These are phyloP conservation scores for Candida schatavii DNA, from an alignment of 805 yeast species.

Conservation along the genomic window DNA sequence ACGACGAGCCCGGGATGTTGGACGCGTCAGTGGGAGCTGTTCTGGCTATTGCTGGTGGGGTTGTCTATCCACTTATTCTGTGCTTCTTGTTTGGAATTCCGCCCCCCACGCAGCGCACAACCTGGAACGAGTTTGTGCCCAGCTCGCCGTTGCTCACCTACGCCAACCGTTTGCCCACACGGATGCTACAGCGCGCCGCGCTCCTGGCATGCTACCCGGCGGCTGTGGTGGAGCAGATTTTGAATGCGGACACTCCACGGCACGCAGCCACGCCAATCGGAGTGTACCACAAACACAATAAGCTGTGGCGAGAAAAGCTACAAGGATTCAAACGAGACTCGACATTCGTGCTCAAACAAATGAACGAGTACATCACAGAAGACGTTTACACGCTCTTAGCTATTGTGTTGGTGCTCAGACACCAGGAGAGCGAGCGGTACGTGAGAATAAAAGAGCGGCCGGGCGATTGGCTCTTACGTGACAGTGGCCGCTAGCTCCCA, in stretches of 20 bases:
- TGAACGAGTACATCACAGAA: background rate
- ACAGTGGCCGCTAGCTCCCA: too few relatives aligned
- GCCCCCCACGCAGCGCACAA: background rate
- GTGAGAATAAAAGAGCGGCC: background rate
- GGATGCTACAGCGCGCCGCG: background rate
- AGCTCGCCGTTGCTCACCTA: slow-evolving; percentile 1
- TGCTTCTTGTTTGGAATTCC: background rate
- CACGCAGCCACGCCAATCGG: slow-evolving; percentile 1
- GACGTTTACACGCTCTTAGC: slow-evolving; percentile 9
- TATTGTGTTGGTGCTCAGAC: slow-evolving; percentile 9
- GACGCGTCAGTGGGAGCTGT: slow-evolving; percentile 5
- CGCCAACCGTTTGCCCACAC: background rate
- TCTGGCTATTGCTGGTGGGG: background rate
- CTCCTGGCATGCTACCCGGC: background rate
- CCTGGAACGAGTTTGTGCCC: slow-evolving; percentile 3
- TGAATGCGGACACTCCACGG: slow-evolving; percentile 5
- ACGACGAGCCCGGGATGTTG: slow-evolving; percentile 9
- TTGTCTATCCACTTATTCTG: background rate
- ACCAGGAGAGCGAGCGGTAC: slow-evolving; percentile 7
- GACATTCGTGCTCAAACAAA: slow-evolving; percentile 3
- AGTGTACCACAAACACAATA: slow-evolving; percentile 1
- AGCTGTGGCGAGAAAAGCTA: slow-evolving; percentile 1
- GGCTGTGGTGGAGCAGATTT: background rate
- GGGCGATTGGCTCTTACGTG: background rate
- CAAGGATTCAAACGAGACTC: slow-evolving; percentile 4